Evolutionary conservation across 2,329 filamentous ascomycete genomes (phyloP).

Genomic region (Fusarium sp.): DNA sequence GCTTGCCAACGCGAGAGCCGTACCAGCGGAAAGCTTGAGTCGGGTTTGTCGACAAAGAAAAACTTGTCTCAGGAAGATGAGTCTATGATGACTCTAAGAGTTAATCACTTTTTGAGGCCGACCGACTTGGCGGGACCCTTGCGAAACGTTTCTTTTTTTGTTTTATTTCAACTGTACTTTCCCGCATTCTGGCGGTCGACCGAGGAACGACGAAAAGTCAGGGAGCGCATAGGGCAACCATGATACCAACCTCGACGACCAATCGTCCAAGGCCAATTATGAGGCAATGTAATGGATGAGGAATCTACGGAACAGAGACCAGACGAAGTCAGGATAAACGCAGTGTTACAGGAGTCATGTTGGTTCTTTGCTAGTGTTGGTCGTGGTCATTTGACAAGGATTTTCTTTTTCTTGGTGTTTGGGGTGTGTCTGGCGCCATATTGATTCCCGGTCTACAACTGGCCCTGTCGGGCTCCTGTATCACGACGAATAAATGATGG

Average conservation of each 20-base stretch:
- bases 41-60: slow-evolving; percentile 11
- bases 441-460: slow-evolving; percentile 31
- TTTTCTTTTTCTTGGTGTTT: slow-evolving; percentile 31
- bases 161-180: slow-evolving; percentile 26
- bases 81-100: slow-evolving; percentile 14
- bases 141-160: slow-evolving; percentile 30
- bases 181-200: slow-evolving; percentile 30
- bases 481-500: slow-evolving; percentile 31
- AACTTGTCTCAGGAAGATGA: slow-evolving; percentile 10
- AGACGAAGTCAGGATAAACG: neutral
- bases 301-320: neutral
- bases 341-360: slow-evolving; percentile 2
- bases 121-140: slow-evolving; percentile 32
- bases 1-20: neutral
- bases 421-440: slow-evolving; percentile 17
- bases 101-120: slow-evolving; percentile 24
- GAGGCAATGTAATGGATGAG: neutral
- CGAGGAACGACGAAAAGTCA: slow-evolving; percentile 18
- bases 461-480: slow-evolving; percentile 19
- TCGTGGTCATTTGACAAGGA: slow-evolving; percentile 6
- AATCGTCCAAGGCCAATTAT: neutral
- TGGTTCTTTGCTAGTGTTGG: slow-evolving; percentile 1
- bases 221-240: slow-evolving; percentile 27
- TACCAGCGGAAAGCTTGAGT: slow-evolving; percentile 5
- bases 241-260: slow-evolving; percentile 8